Conservation (phyloP, 2,329 filamentous ascomycete genomes). For the Trichoderma koningii region DNA sequence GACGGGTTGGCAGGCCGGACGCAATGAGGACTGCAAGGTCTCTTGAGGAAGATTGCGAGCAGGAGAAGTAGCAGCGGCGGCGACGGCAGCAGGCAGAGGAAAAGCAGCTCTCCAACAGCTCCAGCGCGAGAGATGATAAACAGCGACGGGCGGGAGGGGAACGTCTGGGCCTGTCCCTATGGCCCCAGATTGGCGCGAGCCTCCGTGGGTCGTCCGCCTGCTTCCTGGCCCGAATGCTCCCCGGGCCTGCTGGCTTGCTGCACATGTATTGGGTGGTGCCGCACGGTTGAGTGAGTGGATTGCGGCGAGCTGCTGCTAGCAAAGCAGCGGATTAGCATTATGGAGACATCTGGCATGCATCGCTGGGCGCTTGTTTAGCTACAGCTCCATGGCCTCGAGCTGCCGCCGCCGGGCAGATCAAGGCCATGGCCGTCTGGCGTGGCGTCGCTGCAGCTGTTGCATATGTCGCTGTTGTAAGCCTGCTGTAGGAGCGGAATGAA, state of each 20-base stretch:
- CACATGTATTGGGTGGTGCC: conserved; percentile 25
- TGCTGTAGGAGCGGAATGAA: too few species aligned
- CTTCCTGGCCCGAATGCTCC: conserved; percentile 26
- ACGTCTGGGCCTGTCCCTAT: conserved; percentile 26
- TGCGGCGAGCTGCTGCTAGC: conserved; percentile 23
- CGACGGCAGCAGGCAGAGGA: conserved; percentile 1
- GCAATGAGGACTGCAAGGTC: conserved; percentile 24
- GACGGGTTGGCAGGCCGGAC: conserved; percentile 27
- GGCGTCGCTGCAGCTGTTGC: background rate
- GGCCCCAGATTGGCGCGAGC: conserved; percentile 28
- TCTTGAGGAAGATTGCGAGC: conserved; percentile 19
- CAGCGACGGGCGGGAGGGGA: conserved; percentile 28
- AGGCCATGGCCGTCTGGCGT: conserved; percentile 14
- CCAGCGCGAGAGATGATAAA: conserved; percentile 29
- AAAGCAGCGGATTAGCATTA: conserved; percentile 25
- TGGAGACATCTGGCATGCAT: conserved; percentile 27
- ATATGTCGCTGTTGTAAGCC: background rate
- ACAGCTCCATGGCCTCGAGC: conserved; percentile 1
- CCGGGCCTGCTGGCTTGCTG: conserved; percentile 25
- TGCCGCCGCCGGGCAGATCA: conserved; percentile 19
- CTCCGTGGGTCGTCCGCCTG: conserved; percentile 28
- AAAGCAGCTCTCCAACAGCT: conserved; percentile 2
- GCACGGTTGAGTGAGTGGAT: conserved; percentile 26
- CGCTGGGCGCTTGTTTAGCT: conserved; percentile 24
- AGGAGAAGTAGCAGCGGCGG: conserved; percentile 1